Percentiles rank a stretch among this genome's conserved stretches.
These are phyloP conservation scores for Pisolithus marmoratus DNA, from an alignment of 768 basidiomycete species.

Conservation along the genomic window DNA sequence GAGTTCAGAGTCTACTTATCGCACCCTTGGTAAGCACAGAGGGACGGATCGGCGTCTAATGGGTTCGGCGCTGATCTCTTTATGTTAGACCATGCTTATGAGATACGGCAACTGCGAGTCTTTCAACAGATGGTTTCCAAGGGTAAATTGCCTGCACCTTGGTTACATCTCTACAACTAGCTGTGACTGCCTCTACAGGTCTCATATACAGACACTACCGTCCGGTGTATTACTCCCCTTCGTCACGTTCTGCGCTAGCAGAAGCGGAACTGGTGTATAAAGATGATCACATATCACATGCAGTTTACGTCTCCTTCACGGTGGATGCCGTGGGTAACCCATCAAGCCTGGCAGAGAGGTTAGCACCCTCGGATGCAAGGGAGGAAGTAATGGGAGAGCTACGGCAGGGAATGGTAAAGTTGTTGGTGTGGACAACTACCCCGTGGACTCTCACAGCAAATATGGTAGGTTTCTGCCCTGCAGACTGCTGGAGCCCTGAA, in stretches of 20 bases:
- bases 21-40: slow-evolving; percentile 67
- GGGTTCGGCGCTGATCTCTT: not conserved
- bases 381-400: slow-evolving; percentile 25
- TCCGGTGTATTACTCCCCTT: slow-evolving; percentile 93
- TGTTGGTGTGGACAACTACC: slow-evolving; percentile 96
- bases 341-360: slow-evolving; percentile 1
- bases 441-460: slow-evolving; percentile 97
- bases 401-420: slow-evolving; percentile 33
- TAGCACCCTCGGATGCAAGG: slow-evolving; percentile 1
- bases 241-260: slow-evolving; percentile 88
- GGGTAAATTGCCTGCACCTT: slow-evolving; percentile 36
- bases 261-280: slow-evolving; percentile 92
- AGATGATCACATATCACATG: slow-evolving; percentile 83
- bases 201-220: slow-evolving; percentile 82
- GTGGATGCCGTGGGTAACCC: slow-evolving; percentile 34
- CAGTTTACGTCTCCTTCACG: slow-evolving; percentile 79
- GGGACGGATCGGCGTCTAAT: not conserved
- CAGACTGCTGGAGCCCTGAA: not conserved
- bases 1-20: slow-evolving; percentile 65
- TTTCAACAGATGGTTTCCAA: slow-evolving; percentile 87
- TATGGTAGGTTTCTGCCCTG: slow-evolving; percentile 53
- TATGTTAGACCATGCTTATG: slow-evolving; percentile 71
- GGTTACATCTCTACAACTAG: not conserved
- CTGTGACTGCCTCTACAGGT: slow-evolving; percentile 34
- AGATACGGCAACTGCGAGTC: slow-evolving; percentile 79